Percentiles rank a stretch among this genome's conserved stretches.
phyloP scores from a whole-genome alignment of 352 stramenopile genomes.

The Phytophthora meadii region DNA sequence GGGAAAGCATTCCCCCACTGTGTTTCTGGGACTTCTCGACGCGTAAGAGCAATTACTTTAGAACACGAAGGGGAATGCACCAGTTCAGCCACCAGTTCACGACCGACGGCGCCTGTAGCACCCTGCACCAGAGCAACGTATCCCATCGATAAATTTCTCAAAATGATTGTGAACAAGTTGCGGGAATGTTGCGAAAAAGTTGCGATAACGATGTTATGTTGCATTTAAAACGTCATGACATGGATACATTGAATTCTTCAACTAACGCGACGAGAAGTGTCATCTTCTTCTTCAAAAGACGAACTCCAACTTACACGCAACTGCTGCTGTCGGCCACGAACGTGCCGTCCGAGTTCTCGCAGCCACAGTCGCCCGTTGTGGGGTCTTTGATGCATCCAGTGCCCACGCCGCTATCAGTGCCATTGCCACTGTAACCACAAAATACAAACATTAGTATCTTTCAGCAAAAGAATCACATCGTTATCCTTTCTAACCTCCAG shows the following conservation, averaged over 20 bases:
- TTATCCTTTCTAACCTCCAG: constrained; percentile 30
- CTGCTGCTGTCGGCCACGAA: constrained; percentile 27
- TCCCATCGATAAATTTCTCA: constrained; percentile 11
- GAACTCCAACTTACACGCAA: constrained; percentile 28
- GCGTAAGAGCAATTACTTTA: constrained; percentile 67
- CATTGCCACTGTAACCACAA: constrained; percentile 21
- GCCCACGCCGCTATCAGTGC: constrained; percentile 17
- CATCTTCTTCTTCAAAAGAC: too few species aligned
- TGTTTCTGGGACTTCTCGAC: constrained; percentile 57
- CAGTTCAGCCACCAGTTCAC: constrained; percentile 70
- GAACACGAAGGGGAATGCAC: constrained; percentile 58
- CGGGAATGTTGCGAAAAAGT: too few species aligned
- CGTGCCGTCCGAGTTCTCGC: constrained; percentile 36
- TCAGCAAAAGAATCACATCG: not conserved
- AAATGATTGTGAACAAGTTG: too few species aligned
- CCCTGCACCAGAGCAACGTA: constrained; percentile 69
- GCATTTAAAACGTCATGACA: too few species aligned
- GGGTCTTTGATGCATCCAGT: constrained; percentile 40
- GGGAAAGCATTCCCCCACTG: constrained; percentile 56
- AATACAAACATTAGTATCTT: constrained; percentile 4
- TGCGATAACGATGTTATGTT: too few species aligned
- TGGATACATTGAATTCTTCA: too few species aligned
- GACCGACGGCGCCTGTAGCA: constrained; percentile 66
- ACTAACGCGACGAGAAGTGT: too few species aligned
- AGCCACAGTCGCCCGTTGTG: constrained; percentile 32